phyloP scores from a whole-genome alignment of 2,329 filamentous ascomycete genomes.

The Penicillium capsulatum region DNA sequence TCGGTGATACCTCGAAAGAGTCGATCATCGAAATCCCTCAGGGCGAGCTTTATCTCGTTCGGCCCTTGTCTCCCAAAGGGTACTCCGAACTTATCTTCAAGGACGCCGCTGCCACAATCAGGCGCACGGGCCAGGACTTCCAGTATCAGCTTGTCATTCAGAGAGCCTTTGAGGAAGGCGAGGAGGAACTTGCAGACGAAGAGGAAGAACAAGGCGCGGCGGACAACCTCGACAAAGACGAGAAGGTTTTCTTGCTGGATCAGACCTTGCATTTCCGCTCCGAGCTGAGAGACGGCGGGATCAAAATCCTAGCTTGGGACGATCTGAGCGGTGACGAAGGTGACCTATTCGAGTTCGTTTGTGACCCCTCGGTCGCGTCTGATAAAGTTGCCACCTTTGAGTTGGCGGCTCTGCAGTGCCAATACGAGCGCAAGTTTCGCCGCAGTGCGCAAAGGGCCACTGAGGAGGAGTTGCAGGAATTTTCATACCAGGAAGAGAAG shows the following conservation, averaged over 20 bases:
- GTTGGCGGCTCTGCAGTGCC: conserved; percentile 79
- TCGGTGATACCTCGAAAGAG: conserved; percentile 83
- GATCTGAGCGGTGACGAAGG: conserved; percentile 90
- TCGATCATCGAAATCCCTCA: conserved; percentile 90
- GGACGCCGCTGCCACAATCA: conserved; percentile 87
- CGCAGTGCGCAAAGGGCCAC: conserved; percentile 75
- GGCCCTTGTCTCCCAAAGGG: conserved; percentile 90
- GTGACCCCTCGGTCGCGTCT: conserved; percentile 67
- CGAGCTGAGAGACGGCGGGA: conserved; percentile 72
- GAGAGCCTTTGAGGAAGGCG: conserved; percentile 93
- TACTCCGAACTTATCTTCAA: conserved; percentile 99
- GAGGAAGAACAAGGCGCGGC: conserved; percentile 75
- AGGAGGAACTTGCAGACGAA: conserved; percentile 88
- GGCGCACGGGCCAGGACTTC: conserved; percentile 88
- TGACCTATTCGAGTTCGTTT: conserved; percentile 97
- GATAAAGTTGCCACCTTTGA: conserved; percentile 76
- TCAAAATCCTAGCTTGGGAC: conserved; percentile 88
- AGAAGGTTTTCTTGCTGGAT: conserved; percentile 96
- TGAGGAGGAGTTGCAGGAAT: conserved; percentile 73
- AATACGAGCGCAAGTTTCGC: conserved; percentile 95
- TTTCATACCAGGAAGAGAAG: conserved; percentile 66
- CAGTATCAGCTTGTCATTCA: conserved; percentile 97
- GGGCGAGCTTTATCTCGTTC: conserved; percentile 94
- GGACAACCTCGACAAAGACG: conserved; percentile 86
- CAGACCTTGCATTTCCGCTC: conserved; percentile 82